Conservation (phyloP, 805 yeast species). For the Candida arabinofermentans region DNA sequence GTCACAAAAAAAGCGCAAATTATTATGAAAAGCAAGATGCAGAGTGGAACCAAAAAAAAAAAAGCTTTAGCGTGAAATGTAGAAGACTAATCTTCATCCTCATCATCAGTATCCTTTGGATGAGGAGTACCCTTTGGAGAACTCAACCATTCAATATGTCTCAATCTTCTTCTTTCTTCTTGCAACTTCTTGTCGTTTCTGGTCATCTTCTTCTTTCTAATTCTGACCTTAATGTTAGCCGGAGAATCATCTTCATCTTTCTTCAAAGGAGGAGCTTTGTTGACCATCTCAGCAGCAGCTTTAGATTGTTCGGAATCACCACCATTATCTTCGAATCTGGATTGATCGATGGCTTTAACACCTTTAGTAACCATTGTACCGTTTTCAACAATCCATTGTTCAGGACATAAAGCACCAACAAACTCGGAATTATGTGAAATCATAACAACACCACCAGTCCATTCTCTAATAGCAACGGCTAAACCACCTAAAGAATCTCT, state of each 20-base stretch:
- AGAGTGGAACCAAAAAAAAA: not conserved
- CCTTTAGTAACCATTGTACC: slow-evolving; percentile 88
- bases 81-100: slow-evolving; percentile 42
- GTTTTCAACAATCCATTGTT: slow-evolving; percentile 95
- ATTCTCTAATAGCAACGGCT: slow-evolving; percentile 95
- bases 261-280: slow-evolving; percentile 45
- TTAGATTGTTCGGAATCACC: slow-evolving; percentile 40
- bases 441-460: slow-evolving; percentile 98
- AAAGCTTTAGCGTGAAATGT: not conserved
- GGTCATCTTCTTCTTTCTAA: slow-evolving; percentile 94
- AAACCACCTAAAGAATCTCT: slow-evolving; percentile 97
- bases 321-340: slow-evolving; percentile 80
- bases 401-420: slow-evolving; percentile 96
- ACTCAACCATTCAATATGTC: slow-evolving; percentile 91
- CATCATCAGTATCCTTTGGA: slow-evolving; percentile 91
- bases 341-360: slow-evolving; percentile 64
- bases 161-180: slow-evolving; percentile 89
- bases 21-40: not conserved
- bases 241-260: slow-evolving; percentile 83
- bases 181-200: slow-evolving; percentile 92
- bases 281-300: slow-evolving; percentile 42
- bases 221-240: slow-evolving; percentile 89
- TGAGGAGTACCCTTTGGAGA: slow-evolving; percentile 98
- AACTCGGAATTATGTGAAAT: slow-evolving; percentile 96
- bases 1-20: not conserved